These are phyloP conservation scores for Diaporthe citrichinensis DNA, from an alignment of 2,329 filamentous ascomycete genomes.

Conservation along the genomic window DNA sequence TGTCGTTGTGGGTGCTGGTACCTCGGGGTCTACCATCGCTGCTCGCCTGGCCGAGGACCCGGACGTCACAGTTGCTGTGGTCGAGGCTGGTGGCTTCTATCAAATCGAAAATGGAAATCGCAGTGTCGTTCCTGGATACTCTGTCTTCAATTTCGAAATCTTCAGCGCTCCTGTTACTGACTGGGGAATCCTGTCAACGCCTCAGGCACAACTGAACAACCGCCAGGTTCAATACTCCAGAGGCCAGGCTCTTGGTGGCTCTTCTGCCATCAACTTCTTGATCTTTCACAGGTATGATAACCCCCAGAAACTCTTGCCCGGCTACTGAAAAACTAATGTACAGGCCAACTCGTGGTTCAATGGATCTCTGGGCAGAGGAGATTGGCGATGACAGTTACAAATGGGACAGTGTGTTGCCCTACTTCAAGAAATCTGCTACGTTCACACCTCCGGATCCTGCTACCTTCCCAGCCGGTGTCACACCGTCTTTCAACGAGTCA, in stretches of 20 bases:
- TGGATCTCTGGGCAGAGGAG: slow-evolving; percentile 3
- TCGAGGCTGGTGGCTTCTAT: slow-evolving; percentile 39
- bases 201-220: slow-evolving; percentile 24
- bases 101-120: slow-evolving; percentile 37
- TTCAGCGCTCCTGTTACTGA: slow-evolving; percentile 32
- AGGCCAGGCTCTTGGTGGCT: slow-evolving; percentile 35
- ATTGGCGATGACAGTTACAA: slow-evolving; percentile 13
- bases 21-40: slow-evolving; percentile 35
- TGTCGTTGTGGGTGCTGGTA: slow-evolving; percentile 38
- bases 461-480: neutral
- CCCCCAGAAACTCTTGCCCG: neutral
- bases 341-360: slow-evolving; percentile 8
- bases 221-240: slow-evolving; percentile 33
- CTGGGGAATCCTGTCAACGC: slow-evolving; percentile 35
- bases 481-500: slow-evolving; percentile 3
- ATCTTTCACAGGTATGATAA: neutral
- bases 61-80: slow-evolving; percentile 33
- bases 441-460: slow-evolving; percentile 9
- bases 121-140: slow-evolving; percentile 37
- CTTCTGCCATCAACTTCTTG: slow-evolving; percentile 24
- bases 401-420: slow-evolving; percentile 17
- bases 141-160: slow-evolving; percentile 22
- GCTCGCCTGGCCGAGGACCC: slow-evolving; percentile 31
- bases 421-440: slow-evolving; percentile 21
- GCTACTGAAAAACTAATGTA: neutral